A percentile compares a stretch with the other conserved stretches of the same genome.
These are phyloP conservation scores for Penicillium sp. DNA, from an alignment of 2,329 filamentous ascomycete genomes.

Conservation along the genomic window DNA sequence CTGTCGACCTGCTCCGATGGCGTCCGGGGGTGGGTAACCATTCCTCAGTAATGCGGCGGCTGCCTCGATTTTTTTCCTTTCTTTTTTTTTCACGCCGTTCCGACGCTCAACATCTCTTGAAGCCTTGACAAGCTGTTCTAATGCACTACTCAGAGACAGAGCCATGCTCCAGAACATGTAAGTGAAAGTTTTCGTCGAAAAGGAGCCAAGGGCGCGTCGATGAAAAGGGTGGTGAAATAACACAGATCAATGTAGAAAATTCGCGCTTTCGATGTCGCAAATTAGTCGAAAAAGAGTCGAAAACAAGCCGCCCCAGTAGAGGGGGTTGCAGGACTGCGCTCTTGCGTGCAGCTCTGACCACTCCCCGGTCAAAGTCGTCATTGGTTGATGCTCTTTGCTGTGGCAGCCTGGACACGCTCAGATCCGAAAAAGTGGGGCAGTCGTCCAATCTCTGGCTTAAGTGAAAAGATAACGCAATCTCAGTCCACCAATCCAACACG, in stretches of 20 bases:
- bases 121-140: background rate
- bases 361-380: no score
- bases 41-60: background rate
- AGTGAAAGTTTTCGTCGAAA: background rate
- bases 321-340: no score
- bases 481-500: no score
- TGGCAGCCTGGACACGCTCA: no score
- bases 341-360: no score
- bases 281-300: background rate
- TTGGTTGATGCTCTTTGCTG: no score
- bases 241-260: background rate
- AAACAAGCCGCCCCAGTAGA: background rate
- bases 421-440: no score
- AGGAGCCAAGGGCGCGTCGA: background rate
- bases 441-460: no score
- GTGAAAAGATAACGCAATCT: no score
- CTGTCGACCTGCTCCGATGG: background rate
- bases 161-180: background rate
- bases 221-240: background rate
- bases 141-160: background rate
- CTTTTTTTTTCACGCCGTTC: background rate
- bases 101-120: background rate
- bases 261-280: background rate
- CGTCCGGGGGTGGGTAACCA: background rate
- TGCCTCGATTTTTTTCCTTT: background rate